Percentiles rank a stretch among this genome's conserved stretches.
These are phyloP conservation scores for Gliomastix tumulicola DNA, from an alignment of 2,329 filamentous ascomycete species.

Conservation along the genomic window DNA sequence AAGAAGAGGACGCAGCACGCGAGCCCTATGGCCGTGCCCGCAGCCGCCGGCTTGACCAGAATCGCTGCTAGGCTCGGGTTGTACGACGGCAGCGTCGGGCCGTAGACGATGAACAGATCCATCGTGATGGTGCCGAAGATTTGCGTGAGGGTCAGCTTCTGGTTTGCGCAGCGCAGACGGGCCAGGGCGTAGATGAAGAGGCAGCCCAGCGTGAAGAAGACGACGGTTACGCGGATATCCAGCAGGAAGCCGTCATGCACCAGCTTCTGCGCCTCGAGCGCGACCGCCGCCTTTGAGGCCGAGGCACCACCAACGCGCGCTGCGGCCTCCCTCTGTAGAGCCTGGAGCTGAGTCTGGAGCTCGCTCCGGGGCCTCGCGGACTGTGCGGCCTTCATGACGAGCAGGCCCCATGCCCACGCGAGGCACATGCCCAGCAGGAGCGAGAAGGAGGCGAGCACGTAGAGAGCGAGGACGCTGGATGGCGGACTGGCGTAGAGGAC, in stretches of 20 bases:
- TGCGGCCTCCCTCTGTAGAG: conserved; percentile 25
- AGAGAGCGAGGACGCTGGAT: conserved; percentile 34
- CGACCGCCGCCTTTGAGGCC: conserved; percentile 4
- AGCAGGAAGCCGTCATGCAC: conserved; percentile 38
- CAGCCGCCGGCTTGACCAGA: conserved; percentile 35
- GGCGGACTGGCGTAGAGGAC: conserved; percentile 38
- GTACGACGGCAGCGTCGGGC: conserved; percentile 32
- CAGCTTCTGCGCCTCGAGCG: conserved; percentile 22
- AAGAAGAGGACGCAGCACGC: conserved; percentile 37
- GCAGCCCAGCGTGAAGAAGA: conserved; percentile 27
- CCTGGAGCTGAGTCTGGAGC: conserved; percentile 21
- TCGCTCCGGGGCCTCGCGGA: conserved; percentile 30
- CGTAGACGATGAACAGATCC: conserved; percentile 36
- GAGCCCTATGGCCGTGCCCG: conserved; percentile 35
- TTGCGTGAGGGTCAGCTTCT: conserved; percentile 34
- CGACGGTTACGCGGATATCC: conserved; percentile 33
- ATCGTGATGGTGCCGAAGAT: conserved; percentile 39
- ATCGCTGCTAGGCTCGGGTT: conserved; percentile 25
- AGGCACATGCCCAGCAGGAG: conserved; percentile 37
- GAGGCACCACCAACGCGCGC: conserved; percentile 15
- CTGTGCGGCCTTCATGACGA: conserved; percentile 39
- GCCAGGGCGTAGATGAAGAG: conserved; percentile 35
- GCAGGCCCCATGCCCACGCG: conserved; percentile 41
- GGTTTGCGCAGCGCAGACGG: conserved; percentile 33
- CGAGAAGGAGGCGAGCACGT: conserved; percentile 31